These are phyloP conservation scores for Cutaneotrichosporon arboriforme DNA, from an alignment of 1,284 basidiomycete species.

Conservation along the genomic window DNA sequence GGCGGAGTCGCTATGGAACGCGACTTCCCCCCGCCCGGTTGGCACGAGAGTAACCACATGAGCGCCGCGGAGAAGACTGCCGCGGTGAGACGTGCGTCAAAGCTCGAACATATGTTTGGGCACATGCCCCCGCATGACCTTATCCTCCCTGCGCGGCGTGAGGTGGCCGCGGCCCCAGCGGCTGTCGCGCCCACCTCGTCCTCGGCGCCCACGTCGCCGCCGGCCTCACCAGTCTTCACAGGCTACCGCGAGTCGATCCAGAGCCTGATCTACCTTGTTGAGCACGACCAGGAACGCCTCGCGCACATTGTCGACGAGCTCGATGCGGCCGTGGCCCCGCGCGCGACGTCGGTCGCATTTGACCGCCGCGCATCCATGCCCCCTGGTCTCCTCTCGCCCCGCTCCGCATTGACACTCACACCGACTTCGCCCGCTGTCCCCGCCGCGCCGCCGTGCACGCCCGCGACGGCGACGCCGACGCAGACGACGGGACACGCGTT, in stretches of 20 bases:
- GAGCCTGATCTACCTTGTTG: conserved; percentile 29
- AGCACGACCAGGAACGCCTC: conserved; percentile 27
- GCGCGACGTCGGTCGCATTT: background rate
- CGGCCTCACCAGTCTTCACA: conserved; percentile 5
- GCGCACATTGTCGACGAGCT: conserved; percentile 31
- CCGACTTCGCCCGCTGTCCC: background rate
- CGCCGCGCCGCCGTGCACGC: background rate
- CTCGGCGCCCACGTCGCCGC: background rate
- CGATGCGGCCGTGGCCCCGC: background rate
- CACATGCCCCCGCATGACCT: conserved; percentile 25
- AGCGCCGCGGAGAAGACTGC: conserved; percentile 22
- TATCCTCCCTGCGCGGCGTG: no score
- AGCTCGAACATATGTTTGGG: conserved; percentile 36
- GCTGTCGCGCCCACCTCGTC: background rate
- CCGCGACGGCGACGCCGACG: background rate
- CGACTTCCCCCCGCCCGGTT: background rate
- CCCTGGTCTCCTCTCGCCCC: background rate
- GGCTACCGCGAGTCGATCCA: conserved; percentile 27
- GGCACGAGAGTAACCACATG: background rate
- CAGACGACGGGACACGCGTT: background rate
- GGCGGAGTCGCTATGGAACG: background rate
- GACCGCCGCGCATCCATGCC: background rate
- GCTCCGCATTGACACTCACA: background rate
- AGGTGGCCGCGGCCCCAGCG: no score
- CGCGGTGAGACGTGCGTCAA: conserved; percentile 25